phyloP scores from a whole-genome alignment of 129 eudicot species.

The Ambrosia trifida region DNA sequence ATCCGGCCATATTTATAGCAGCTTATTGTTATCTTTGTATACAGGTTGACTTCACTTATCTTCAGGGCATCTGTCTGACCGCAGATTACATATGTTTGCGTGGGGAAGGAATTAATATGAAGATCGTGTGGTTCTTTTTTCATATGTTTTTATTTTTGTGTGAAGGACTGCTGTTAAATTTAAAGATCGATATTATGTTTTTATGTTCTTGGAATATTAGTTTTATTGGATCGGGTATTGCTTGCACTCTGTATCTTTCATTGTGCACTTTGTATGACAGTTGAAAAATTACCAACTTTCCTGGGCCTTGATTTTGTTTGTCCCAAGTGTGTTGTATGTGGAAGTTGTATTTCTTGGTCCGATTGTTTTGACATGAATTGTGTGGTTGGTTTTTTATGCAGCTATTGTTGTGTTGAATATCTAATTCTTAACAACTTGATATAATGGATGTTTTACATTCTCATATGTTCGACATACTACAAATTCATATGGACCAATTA shows the following conservation, averaged over 20 bases:
- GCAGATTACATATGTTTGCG: slow-evolving; percentile 5
- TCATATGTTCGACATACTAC: too few species aligned
- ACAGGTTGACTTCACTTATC: slow-evolving; percentile 59
- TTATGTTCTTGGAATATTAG: slow-evolving; percentile 17
- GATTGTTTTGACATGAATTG: not conserved
- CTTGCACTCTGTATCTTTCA: slow-evolving; percentile 16
- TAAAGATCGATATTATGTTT: slow-evolving; percentile 1
- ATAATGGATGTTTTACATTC: too few species aligned
- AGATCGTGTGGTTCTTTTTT: slow-evolving; percentile 23
- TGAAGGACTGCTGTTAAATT: slow-evolving; percentile 18
- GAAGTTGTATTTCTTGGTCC: not conserved
- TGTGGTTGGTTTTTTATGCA: too few species aligned
- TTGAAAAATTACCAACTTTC: slow-evolving; percentile 11
- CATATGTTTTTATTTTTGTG: slow-evolving; percentile 1
- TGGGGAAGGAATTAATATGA: slow-evolving; percentile 25
- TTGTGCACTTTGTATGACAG: not conserved
- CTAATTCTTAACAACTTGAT: too few species aligned
- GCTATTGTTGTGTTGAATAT: too few species aligned
- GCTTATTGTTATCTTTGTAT: slow-evolving; percentile 72
- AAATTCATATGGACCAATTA: too few species aligned
- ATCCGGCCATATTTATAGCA: slow-evolving; percentile 39
- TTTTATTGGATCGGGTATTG: not conserved
- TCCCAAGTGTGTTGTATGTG: too few species aligned
- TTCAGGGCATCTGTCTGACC: slow-evolving; percentile 18
- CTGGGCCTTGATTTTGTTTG: not conserved